A percentile compares a stretch with the other conserved stretches of the same genome.
Conservation (phyloP, 805 yeast species). For the Metschnikowia corniflorae region DNA sequence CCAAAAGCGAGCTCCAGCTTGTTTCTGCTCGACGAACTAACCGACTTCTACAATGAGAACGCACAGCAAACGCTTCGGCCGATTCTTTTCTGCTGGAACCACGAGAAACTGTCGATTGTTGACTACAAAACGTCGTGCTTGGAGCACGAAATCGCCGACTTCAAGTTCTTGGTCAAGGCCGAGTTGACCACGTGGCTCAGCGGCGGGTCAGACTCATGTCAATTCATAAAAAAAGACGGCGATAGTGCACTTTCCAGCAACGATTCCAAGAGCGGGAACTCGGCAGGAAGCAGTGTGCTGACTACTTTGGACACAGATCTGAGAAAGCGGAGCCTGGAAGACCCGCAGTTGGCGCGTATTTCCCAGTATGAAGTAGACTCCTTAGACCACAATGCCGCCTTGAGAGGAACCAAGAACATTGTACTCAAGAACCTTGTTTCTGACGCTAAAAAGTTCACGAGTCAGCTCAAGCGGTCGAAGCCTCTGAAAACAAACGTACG, state of each 20-base stretch:
- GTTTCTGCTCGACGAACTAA: constrained; percentile 41
- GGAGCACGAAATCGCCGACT: constrained; percentile 57
- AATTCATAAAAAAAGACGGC: constrained; percentile 39
- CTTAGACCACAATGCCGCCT: constrained; percentile 55
- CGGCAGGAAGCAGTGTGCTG: background rate
- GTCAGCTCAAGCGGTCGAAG: constrained; percentile 40
- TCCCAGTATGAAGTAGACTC: constrained; percentile 47
- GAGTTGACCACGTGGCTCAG: constrained; percentile 79
- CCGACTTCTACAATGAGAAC: constrained; percentile 54
- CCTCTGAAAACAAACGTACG: constrained; percentile 9
- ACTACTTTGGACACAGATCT: background rate
- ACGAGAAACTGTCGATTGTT: constrained; percentile 69
- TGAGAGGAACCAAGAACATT: constrained; percentile 63
- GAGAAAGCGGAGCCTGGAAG: constrained; percentile 23
- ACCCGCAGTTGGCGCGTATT: constrained; percentile 50
- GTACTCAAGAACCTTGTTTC: constrained; percentile 66
- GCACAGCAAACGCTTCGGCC: constrained; percentile 51
- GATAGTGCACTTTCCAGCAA: background rate
- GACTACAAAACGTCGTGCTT: constrained; percentile 78
- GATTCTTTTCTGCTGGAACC: constrained; percentile 74
- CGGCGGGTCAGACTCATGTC: constrained; percentile 61
- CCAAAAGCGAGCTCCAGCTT: constrained; percentile 3
- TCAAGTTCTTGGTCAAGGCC: constrained; percentile 80
- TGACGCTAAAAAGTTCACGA: constrained; percentile 60
- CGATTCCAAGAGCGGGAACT: background rate